Evolutionary conservation across 768 basidiomycete genomes (phyloP).

Genomic region (Boletus subcaerulescens): DNA sequence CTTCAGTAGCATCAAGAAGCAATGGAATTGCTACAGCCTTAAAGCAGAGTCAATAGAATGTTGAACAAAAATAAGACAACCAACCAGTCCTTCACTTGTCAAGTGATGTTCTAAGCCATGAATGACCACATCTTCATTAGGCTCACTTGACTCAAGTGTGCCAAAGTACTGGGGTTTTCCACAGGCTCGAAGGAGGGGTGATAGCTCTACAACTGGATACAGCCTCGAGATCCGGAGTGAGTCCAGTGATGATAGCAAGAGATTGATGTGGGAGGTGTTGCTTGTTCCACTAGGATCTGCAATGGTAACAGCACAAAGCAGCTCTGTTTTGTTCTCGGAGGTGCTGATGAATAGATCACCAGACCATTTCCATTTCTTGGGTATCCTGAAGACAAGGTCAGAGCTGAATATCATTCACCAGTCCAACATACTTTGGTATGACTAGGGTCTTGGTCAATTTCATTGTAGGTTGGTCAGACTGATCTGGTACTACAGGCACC

Average conservation of each 20-base stretch:
- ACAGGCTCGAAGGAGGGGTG: slow-evolving; percentile 47
- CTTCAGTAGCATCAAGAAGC: slow-evolving; percentile 43
- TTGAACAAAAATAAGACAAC: slow-evolving; percentile 12
- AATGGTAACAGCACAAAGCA: slow-evolving; percentile 49
- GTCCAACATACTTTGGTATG: slow-evolving; percentile 26
- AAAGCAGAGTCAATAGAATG: slow-evolving; percentile 1
- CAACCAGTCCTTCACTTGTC: slow-evolving; percentile 46
- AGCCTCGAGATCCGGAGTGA: slow-evolving; percentile 46
- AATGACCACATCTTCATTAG: slow-evolving; percentile 40
- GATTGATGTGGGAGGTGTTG: slow-evolving; percentile 48
- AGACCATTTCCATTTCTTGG: slow-evolving; percentile 64
- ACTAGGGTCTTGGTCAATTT: slow-evolving; percentile 12
- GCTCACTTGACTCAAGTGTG: slow-evolving; percentile 40
- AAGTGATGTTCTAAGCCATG: slow-evolving; percentile 45
- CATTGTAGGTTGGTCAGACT: slow-evolving; percentile 1
- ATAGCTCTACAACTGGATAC: slow-evolving; percentile 47
- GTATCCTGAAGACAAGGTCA: slow-evolving; percentile 39
- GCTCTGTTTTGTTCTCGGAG: slow-evolving; percentile 36
- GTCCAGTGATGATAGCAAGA: slow-evolving; percentile 41
- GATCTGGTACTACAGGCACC: neutral
- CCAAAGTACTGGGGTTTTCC: slow-evolving; percentile 51
- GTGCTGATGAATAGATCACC: slow-evolving; percentile 49
- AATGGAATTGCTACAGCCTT: slow-evolving; percentile 52
- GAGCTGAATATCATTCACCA: neutral
- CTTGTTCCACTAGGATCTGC: slow-evolving; percentile 42